Percentiles rank a stretch among this genome's conserved stretches.
These are phyloP conservation scores for Paratinospora sagittata DNA, from an alignment of 164 flowering plant genomes.

Conservation along the genomic window DNA sequence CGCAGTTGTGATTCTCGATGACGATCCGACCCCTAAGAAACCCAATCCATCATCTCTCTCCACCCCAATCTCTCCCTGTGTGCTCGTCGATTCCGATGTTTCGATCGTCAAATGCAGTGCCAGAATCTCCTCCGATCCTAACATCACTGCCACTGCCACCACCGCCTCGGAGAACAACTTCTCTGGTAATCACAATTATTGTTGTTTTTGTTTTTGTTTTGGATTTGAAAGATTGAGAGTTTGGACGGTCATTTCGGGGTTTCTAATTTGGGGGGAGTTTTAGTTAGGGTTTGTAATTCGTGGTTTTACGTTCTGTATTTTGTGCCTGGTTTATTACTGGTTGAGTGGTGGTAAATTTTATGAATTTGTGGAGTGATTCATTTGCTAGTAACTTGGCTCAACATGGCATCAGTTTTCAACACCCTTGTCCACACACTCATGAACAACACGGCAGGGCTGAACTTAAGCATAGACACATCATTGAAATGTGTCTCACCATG, in stretches of 20 bases:
- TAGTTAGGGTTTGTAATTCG: too few species aligned
- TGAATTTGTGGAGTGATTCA: too few species aligned
- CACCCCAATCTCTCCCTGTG: conserved; percentile 24
- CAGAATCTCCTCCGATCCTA: conserved; percentile 7
- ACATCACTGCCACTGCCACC: background rate
- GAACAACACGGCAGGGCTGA: too few species aligned
- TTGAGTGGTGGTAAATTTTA: too few species aligned
- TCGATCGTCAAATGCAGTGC: conserved; percentile 32
- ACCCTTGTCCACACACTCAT: too few species aligned
- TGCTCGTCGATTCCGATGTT: conserved; percentile 23
- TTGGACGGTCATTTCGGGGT: background rate
- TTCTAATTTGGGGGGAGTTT: background rate
- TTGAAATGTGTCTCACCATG: too few species aligned
- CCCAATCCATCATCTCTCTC: conserved; percentile 4
- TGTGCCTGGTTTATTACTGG: too few species aligned
- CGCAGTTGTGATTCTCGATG: conserved; percentile 19
- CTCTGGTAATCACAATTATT: background rate
- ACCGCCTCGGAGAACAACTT: background rate
- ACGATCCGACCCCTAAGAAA: conserved; percentile 31
- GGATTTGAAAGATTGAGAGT: background rate
- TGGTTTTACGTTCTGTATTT: too few species aligned
- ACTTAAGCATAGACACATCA: too few species aligned
- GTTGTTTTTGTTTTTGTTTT: background rate
- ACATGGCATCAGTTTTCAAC: too few species aligned
- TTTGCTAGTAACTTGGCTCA: too few species aligned